Conservation (phyloP, 192 early-diverging fungal genomes). For the Entrophospora sp. region DNA sequence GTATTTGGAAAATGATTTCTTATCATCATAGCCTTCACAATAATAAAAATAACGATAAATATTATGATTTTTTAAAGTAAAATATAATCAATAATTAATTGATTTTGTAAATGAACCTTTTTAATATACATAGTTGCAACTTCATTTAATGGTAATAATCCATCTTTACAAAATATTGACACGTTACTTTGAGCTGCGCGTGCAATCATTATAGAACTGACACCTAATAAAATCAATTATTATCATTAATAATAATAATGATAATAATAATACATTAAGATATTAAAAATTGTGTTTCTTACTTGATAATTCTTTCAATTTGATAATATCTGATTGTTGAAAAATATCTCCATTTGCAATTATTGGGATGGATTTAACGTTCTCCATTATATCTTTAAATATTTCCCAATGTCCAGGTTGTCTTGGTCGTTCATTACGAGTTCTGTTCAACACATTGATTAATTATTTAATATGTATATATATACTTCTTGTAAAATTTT, state of each 20-base stretch:
- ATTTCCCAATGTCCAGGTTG: conserved; percentile 79
- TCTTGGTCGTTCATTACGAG: conserved; percentile 64
- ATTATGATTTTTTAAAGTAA: background rate
- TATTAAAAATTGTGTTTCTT: background rate
- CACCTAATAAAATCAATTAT: conserved; percentile 22
- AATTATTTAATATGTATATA: background rate
- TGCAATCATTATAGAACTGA: conserved; percentile 80
- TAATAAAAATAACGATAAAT: background rate
- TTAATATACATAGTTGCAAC: conserved; percentile 60
- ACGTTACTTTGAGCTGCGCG: conserved; percentile 80
- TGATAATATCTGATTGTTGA: conserved; percentile 49
- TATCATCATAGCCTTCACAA: conserved; percentile 44
- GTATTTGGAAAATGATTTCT: conserved; percentile 76
- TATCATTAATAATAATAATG: background rate
- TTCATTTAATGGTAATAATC: conserved; percentile 43
- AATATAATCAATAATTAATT: background rate
- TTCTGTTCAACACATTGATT: conserved; percentile 27
- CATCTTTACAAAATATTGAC: conserved; percentile 73
- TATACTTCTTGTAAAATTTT: no score
- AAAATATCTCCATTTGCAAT: conserved; percentile 92
- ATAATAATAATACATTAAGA: background rate
- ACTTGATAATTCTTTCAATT: conserved; percentile 51
- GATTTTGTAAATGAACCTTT: conserved; percentile 28
- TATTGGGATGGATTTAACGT: conserved; percentile 65
- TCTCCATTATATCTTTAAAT: conserved; percentile 62